phyloP scores from a whole-genome alignment of 352 stramenopile genomes.

The Globisporangium middletonii region DNA sequence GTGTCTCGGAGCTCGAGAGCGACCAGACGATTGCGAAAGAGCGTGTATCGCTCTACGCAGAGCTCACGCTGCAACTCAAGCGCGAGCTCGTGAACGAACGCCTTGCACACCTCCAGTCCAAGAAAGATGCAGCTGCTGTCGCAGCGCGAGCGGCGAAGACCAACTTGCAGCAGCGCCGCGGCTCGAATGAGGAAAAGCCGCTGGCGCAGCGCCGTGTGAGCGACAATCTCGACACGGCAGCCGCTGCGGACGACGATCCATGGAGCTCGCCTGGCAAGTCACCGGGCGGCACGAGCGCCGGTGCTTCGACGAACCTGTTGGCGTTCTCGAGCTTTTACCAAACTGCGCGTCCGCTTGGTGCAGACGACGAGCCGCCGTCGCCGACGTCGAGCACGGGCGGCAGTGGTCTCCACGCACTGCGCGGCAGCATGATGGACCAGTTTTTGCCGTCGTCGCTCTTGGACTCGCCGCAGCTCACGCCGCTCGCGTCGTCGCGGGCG shows the following conservation, averaged over 20 bases:
- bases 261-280: constrained; percentile 41
- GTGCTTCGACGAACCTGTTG: constrained; percentile 20
- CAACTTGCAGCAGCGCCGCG: constrained; percentile 2
- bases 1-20: constrained; percentile 45
- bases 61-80: constrained; percentile 57
- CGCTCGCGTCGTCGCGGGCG: constrained; percentile 23
- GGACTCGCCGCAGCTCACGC: constrained; percentile 78
- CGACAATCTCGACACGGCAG: constrained; percentile 8
- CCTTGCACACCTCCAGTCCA: constrained; percentile 63
- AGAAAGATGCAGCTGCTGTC: constrained; percentile 51
- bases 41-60: constrained; percentile 46
- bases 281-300: constrained; percentile 12
- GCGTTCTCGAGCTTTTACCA: constrained; percentile 68
- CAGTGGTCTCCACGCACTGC: constrained; percentile 38
- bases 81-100: constrained; percentile 73
- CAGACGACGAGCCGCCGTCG: constrained; percentile 46
- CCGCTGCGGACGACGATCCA: constrained; percentile 31
- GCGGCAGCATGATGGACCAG: constrained; percentile 70
- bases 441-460: constrained; percentile 73
- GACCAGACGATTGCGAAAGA: constrained; percentile 51
- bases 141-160: constrained; percentile 26
- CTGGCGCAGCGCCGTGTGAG: background rate
- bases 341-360: constrained; percentile 5
- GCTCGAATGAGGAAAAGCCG: constrained; percentile 24
- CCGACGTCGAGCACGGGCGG: constrained; percentile 29